Percentiles rank a stretch among this genome's conserved stretches.
Evolutionary conservation across 2,329 filamentous ascomycete genomes (phyloP).

Genomic region (Colletotrichum zoysiae): DNA sequence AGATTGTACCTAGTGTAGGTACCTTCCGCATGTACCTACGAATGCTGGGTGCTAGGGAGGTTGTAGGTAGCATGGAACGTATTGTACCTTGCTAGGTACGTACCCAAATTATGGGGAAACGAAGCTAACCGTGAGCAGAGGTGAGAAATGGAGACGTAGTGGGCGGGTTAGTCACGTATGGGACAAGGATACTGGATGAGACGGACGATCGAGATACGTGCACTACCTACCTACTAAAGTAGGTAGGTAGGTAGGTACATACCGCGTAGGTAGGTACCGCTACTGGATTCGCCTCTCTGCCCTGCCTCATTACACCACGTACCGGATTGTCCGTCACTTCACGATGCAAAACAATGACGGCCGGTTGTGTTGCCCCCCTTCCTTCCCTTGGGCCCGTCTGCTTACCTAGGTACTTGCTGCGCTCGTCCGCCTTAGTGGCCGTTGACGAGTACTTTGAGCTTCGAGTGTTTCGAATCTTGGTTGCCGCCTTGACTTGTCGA

Average conservation of each 20-base stretch:
- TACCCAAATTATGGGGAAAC: conserved; percentile 38
- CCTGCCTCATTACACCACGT: neutral
- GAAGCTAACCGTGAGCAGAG: conserved; percentile 19
- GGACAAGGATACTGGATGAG: conserved; percentile 34
- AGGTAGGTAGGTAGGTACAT: neutral
- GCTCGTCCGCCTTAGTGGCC: conserved; percentile 18
- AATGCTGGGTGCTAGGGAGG: too few species aligned
- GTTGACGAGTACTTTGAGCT: conserved; percentile 5
- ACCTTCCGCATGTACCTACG: neutral
- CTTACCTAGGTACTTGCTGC: too few species aligned
- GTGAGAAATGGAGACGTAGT: conserved; percentile 30
- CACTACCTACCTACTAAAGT: neutral
- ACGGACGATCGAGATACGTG: conserved; percentile 18
- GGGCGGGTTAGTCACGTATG: conserved; percentile 35
- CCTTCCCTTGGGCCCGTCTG: neutral
- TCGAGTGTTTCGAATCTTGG: conserved; percentile 8
- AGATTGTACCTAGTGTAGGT: too few species aligned
- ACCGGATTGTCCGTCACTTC: neutral
- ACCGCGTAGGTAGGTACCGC: neutral
- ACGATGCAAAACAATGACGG: neutral
- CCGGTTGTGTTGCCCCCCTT: neutral
- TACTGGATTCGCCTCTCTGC: neutral
- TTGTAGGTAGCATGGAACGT: neutral
- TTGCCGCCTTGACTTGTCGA: conserved; percentile 23
- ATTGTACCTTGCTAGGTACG: neutral